phyloP scores from a whole-genome alignment of 257 asterid genomes.

The Fraxinus pennsylvanica region DNA sequence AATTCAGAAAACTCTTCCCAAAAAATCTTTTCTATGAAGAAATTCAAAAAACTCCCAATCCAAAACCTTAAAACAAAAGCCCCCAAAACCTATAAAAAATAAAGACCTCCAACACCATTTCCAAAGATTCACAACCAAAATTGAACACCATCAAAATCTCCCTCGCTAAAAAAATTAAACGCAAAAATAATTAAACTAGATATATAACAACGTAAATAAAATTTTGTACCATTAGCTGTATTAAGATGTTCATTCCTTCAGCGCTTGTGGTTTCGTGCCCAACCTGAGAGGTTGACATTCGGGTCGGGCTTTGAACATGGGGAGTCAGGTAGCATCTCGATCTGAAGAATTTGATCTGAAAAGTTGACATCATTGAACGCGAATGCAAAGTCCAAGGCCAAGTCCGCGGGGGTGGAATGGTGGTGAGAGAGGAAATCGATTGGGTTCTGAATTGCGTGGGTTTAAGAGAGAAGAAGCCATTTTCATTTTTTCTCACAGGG shows the following conservation, averaged over 20 bases:
- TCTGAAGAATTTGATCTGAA: slow-evolving; percentile 68
- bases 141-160: background rate
- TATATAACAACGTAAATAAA: background rate
- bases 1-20: too few relatives aligned
- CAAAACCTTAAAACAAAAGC: background rate
- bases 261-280: slow-evolving; percentile 77
- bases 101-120: slow-evolving; percentile 10
- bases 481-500: too few relatives aligned
- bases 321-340: slow-evolving; percentile 61
- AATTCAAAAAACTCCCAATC: background rate
- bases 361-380: slow-evolving; percentile 76
- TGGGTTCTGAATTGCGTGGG: too few relatives aligned
- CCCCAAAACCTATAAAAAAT: background rate
- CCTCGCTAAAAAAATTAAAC: background rate
- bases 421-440: too few relatives aligned
- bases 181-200: background rate
- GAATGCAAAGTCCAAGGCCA: slow-evolving; percentile 51
- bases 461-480: too few relatives aligned
- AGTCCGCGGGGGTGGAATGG: too few relatives aligned
- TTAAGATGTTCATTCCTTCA: slow-evolving; percentile 58
- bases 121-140: background rate
- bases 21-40: background rate
- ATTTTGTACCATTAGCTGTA: slow-evolving; percentile 44
- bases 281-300: slow-evolving; percentile 44
- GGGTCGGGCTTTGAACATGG: slow-evolving; percentile 46